Evolutionary conservation across 805 yeast species (phyloP), one percentile per base, ranked within the genome.

Genomic region (Pichia scutulata): DNA sequence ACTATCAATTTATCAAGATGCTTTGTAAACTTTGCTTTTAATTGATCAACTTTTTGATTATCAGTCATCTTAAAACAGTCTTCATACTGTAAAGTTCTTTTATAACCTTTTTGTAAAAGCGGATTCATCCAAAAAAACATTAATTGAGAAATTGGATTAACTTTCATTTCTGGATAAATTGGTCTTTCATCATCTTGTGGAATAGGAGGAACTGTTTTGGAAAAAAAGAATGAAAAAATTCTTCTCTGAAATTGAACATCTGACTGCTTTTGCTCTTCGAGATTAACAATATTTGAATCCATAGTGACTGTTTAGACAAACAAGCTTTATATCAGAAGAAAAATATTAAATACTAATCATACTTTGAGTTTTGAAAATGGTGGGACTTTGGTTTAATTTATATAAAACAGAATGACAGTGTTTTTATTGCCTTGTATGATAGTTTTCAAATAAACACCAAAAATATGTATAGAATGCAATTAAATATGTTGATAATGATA

Each of bases 111-210:
- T 16, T 65, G 67, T 70, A 86, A 66, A 41, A 86, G 57, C 0
- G 89, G 89, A 24, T 67, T 58, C 44, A 86, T 65, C 90, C 92
- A 86, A 78, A 82, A 74, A 62, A 84, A 80, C 57, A 81, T 76
- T n/a, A 72, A 55, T 52, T 75, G 65, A 14, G 70, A 72, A 2
- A 80, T 16, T 1, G 61, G 47, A 53, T 74, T 77, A 0, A 72
- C 56, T 26, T 58, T 64, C 13, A 65, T 66, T 69, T 80, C 70
- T 1, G 84, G 85, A 55, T 71, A 80, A 1, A 63, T 58, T 23
- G 58, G 63, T 51, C 86, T 66, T 52, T 82, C 86, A 13, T 76
- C 78, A 7, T 70, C 73, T 7, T 58, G 36, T 1, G 82, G 81
- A 3, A 81, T 60, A 1, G 76, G 75, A 0, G 83, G 81, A 0